phyloP scores from a whole-genome alignment of 1,139 yeast genomes.

The Suhomyces terraborum region DNA sequence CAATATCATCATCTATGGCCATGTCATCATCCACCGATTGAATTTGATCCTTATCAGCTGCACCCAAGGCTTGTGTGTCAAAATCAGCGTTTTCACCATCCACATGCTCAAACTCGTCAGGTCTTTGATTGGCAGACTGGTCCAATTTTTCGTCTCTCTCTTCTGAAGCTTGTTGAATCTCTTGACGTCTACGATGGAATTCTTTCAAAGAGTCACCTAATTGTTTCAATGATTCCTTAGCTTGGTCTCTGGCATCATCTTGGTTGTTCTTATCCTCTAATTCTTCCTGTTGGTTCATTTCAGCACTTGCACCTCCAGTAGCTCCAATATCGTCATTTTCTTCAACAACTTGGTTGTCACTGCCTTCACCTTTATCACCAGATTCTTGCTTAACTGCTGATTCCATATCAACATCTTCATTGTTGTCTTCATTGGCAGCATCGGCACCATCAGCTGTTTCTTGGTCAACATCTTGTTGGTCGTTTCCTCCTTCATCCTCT shows the following conservation, averaged over 20 bases:
- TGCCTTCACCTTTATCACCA: constrained; percentile 76
- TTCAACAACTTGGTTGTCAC: constrained; percentile 65
- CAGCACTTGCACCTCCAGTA: constrained; percentile 59
- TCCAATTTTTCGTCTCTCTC: constrained; percentile 49
- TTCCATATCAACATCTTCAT: constrained; percentile 57
- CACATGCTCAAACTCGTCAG: constrained; percentile 90
- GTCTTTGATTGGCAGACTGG: constrained; percentile 59
- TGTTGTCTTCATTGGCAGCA: constrained; percentile 54
- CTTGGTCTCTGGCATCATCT: constrained; percentile 69
- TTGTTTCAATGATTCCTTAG: constrained; percentile 80
- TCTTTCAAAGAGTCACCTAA: constrained; percentile 90
- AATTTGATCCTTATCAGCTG: constrained; percentile 79
- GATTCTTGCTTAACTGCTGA: constrained; percentile 72
- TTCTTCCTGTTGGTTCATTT: constrained; percentile 47
- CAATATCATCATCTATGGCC: constrained; percentile 76
- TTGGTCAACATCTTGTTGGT: constrained; percentile 31
- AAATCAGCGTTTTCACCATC: constrained; percentile 76
- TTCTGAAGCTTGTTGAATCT: constrained; percentile 67
- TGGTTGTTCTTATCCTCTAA: constrained; percentile 29
- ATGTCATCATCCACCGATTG: constrained; percentile 78
- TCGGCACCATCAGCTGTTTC: constrained; percentile 44
- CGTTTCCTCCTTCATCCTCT: constrained; percentile 28
- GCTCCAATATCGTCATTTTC: constrained; percentile 74
- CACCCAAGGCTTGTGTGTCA: constrained; percentile 91
- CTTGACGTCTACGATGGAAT: constrained; percentile 88